A percentile compares a stretch with the other conserved stretches of the same genome.
Evolutionary conservation across 352 stramenopile genomes (phyloP).

Genomic region (Phytopythium oedochilum): DNA sequence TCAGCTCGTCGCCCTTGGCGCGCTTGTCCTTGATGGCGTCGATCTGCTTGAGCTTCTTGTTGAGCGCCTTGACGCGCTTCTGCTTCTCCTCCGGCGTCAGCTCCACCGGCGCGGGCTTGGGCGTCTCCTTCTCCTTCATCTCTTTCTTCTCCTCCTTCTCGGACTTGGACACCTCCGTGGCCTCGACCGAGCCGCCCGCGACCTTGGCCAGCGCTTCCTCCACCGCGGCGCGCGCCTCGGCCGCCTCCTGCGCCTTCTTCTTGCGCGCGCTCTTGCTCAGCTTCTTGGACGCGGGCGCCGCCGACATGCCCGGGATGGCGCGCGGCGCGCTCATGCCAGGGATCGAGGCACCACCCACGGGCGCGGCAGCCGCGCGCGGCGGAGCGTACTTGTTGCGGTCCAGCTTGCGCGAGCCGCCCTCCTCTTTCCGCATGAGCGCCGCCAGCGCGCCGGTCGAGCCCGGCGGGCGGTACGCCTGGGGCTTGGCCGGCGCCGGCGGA

Average conservation of each 20-base stretch:
- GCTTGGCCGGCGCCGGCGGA: slow-evolving; percentile 48
- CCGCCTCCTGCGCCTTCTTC: slow-evolving; percentile 82
- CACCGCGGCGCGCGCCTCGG: slow-evolving; percentile 57
- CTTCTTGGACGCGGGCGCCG: slow-evolving; percentile 48
- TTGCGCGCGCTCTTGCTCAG: slow-evolving; percentile 75
- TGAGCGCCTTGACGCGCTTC: slow-evolving; percentile 79
- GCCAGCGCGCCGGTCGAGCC: slow-evolving; percentile 89
- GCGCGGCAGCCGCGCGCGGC: slow-evolving; percentile 21
- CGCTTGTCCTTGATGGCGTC: slow-evolving; percentile 78
- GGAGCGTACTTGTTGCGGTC: slow-evolving; percentile 83
- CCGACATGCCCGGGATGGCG: slow-evolving; percentile 65
- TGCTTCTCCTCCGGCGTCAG: slow-evolving; percentile 77
- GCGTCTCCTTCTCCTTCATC: slow-evolving; percentile 34
- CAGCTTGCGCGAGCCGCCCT: slow-evolving; percentile 73
- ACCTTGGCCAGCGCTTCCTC: slow-evolving; percentile 53
- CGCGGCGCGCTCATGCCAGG: slow-evolving; percentile 45
- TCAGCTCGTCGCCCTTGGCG: slow-evolving; percentile 62
- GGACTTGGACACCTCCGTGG: slow-evolving; percentile 11
- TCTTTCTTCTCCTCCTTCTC: slow-evolving; percentile 51
- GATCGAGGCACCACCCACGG: slow-evolving; percentile 13
- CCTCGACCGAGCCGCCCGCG: slow-evolving; percentile 10
- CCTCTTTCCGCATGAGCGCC: slow-evolving; percentile 91
- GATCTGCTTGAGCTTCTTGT: slow-evolving; percentile 89
- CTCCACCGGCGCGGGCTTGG: slow-evolving; percentile 15
- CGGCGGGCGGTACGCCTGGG: slow-evolving; percentile 83